Conservation (phyloP, 176 grass and related monocot genomes). For the Triticum dicoccoides region DNA sequence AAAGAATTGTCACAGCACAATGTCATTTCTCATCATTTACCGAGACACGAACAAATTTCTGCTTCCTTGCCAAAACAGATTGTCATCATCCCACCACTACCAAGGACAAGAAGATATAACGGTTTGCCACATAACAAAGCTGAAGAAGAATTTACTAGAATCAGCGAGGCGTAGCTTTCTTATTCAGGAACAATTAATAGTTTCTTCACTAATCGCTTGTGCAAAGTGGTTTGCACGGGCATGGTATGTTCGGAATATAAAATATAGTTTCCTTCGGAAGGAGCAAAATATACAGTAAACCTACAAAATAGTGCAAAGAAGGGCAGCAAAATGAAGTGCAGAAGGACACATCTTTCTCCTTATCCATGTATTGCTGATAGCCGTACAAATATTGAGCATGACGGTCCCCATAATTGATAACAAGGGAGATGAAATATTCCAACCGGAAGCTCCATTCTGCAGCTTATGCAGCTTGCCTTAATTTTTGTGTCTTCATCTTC, state of each 20-base stretch:
- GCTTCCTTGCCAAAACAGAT: background rate
- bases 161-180: background rate
- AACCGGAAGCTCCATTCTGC: background rate
- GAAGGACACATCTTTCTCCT: background rate
- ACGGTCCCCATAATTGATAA: background rate
- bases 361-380: background rate
- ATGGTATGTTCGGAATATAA: background rate
- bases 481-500: conserved; percentile 52
- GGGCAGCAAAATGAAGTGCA: conserved; percentile 12
- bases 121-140: background rate
- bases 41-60: background rate
- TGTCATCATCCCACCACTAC: background rate
- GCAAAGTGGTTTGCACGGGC: background rate
- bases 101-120: background rate
- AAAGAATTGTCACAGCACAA: too few species aligned
- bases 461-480: conserved; percentile 48
- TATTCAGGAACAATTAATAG: conserved; percentile 6
- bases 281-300: background rate
- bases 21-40: background rate
- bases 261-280: background rate
- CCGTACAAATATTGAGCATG: conserved; percentile 5
- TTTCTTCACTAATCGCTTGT: background rate
- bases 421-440: background rate
- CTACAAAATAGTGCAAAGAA: background rate
- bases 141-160: background rate